phyloP scores from a whole-genome alignment of 2,329 filamentous ascomycete species.

The Magnaporthiopsis incrustans region DNA sequence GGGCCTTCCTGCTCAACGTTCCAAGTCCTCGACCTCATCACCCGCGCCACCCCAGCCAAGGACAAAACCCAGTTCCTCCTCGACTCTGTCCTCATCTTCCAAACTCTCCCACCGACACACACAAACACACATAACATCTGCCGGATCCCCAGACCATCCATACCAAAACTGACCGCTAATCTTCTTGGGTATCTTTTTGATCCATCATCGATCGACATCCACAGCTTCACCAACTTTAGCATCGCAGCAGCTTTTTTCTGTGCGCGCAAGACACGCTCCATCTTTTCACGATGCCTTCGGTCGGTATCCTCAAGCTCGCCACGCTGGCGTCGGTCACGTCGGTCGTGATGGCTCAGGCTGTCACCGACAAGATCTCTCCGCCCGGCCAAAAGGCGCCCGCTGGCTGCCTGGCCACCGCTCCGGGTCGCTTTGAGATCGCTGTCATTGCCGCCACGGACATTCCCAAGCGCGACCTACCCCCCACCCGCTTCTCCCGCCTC shows the following conservation, averaged over 20 bases:
- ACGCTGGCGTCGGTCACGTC: neutral
- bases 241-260: neutral
- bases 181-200: neutral
- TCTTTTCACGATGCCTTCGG: neutral
- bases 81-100: neutral
- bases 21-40: neutral
- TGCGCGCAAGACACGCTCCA: neutral
- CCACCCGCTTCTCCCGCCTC: neutral
- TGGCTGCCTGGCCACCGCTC: slow-evolving; percentile 42
- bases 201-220: neutral
- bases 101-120: neutral
- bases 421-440: slow-evolving; percentile 51
- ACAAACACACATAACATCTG: neutral
- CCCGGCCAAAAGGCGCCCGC: slow-evolving; percentile 33
- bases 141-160: neutral
- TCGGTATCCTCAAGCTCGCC: neutral
- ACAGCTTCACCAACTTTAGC: neutral
- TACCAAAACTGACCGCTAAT: neutral
- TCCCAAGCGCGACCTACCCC: slow-evolving; percentile 23
- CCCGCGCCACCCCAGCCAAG: neutral
- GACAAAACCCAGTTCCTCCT: neutral
- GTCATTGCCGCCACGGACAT: slow-evolving; percentile 32
- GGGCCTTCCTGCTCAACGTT: neutral
- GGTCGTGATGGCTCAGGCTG: slow-evolving; percentile 33
- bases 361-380: slow-evolving; percentile 41